Evolutionary conservation across 140 eudicot species (phyloP).

Genomic region (Ambrosia hybrid): DNA sequence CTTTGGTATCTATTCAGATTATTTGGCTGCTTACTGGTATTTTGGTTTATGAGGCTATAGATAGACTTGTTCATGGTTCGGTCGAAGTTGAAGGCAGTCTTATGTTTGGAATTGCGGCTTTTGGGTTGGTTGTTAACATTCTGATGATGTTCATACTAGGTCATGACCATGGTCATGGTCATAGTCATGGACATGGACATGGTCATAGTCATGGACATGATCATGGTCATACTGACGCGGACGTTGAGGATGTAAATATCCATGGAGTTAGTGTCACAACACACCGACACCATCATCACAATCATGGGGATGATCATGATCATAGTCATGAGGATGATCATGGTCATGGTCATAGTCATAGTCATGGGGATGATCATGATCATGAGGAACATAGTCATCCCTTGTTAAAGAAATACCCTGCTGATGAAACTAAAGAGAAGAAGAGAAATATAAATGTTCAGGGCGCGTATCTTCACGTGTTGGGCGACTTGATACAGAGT

Average conservation of each 20-base stretch:
- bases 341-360: conserved; percentile 24
- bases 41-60: conserved; percentile 82
- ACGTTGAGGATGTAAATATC: conserved; percentile 35
- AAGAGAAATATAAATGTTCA: conserved; percentile 68
- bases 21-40: conserved; percentile 95
- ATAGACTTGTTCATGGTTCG: conserved; percentile 56
- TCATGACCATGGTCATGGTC: conserved; percentile 51
- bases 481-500: conserved; percentile 86
- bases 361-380: conserved; percentile 20
- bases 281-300: conserved; percentile 42
- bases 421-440: conserved; percentile 34
- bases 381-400: conserved; percentile 48
- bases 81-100: conserved; percentile 85
- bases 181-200: conserved; percentile 20
- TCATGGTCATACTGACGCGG: conserved; percentile 25
- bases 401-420: conserved; percentile 34
- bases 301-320: conserved; percentile 21
- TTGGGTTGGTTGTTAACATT: conserved; percentile 74
- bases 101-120: conserved; percentile 77
- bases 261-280: conserved; percentile 60
- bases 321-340: not conserved
- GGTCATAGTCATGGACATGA: too few relatives aligned
- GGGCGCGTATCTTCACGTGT: conserved; percentile 89
- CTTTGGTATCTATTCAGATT: conserved; percentile 76
- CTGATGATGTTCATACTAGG: conserved; percentile 75